Conservation (phyloP, 306 rosid species). For the Trifolium fragiferum region DNA sequence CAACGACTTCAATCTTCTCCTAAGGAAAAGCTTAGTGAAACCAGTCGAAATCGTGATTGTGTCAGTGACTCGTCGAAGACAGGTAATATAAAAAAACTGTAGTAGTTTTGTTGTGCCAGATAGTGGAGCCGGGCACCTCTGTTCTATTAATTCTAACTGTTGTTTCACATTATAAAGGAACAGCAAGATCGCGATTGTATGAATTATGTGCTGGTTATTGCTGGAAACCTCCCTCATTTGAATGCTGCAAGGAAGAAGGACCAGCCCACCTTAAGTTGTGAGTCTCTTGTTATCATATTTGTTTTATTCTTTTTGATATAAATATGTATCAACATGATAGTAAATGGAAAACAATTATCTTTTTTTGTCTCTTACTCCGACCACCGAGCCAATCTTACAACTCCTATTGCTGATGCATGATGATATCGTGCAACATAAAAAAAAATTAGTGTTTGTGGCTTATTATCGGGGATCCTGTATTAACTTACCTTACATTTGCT, state of each 20-base stretch:
- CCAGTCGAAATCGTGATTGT: conserved; percentile 40
- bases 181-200: conserved; percentile 66
- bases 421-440: background rate
- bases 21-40: conserved; percentile 13
- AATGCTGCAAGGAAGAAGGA: conserved; percentile 82
- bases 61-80: conserved; percentile 39
- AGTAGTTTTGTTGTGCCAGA: conserved; percentile 34
- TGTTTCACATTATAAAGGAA: conserved; percentile 52
- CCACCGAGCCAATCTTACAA: background rate
- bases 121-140: background rate
- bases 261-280: conserved; percentile 70
- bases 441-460: background rate
- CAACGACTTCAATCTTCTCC: conserved; percentile 39
- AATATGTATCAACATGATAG: background rate
- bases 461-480: background rate
- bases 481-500: conserved; percentile 20
- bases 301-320: conserved; percentile 17
- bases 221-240: conserved; percentile 77
- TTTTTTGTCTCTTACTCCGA: background rate
- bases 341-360: no score
- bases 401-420: background rate
- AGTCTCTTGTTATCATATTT: conserved; percentile 34
- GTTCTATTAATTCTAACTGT: conserved; percentile 29
- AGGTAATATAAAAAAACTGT: conserved; percentile 50
- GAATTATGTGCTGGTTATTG: conserved; percentile 69